These are phyloP conservation scores for Antarctomyces pellizariae DNA, from an alignment of 495 filamentous ascomycete genomes.

Conservation along the genomic window DNA sequence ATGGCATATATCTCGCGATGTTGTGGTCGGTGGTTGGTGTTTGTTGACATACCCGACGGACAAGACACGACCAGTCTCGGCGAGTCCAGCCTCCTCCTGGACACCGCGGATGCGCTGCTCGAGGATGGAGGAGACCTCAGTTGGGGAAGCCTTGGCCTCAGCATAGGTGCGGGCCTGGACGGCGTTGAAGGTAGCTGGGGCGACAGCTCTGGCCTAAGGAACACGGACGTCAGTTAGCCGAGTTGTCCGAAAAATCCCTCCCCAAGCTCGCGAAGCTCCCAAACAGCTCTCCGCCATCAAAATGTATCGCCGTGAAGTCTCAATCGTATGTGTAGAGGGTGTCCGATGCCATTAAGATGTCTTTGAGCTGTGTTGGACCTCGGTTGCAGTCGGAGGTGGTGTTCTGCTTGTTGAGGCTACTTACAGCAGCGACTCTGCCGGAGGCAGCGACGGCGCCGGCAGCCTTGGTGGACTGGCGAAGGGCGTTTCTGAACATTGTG, in stretches of 20 bases:
- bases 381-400: neutral
- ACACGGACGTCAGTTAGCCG: constrained; percentile 26
- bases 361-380: constrained; percentile 10
- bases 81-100: constrained; percentile 83
- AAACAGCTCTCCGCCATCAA: constrained; percentile 13
- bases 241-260: constrained; percentile 18
- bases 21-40: constrained; percentile 7
- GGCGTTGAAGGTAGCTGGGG: constrained; percentile 49
- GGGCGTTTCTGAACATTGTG: constrained; percentile 93
- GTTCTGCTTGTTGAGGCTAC: constrained; percentile 22
- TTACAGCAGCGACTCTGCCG: constrained; percentile 78
- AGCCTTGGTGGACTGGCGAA: constrained; percentile 83
- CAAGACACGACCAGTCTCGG: constrained; percentile 95
- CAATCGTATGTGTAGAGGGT: constrained; percentile 22
- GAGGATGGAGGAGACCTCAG: constrained; percentile 96
- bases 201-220: constrained; percentile 58
- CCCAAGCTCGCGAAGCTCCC: constrained; percentile 15
- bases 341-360: constrained; percentile 13
- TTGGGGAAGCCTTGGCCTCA: constrained; percentile 78
- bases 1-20: constrained; percentile 5
- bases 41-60: constrained; percentile 76
- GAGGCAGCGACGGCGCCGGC: constrained; percentile 79
- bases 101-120: constrained; percentile 97
- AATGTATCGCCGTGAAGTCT: constrained; percentile 13
- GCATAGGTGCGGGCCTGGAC: constrained; percentile 75